These are phyloP conservation scores for Colletotrichum horii DNA, from an alignment of 2,329 filamentous ascomycete species.

Conservation along the genomic window DNA sequence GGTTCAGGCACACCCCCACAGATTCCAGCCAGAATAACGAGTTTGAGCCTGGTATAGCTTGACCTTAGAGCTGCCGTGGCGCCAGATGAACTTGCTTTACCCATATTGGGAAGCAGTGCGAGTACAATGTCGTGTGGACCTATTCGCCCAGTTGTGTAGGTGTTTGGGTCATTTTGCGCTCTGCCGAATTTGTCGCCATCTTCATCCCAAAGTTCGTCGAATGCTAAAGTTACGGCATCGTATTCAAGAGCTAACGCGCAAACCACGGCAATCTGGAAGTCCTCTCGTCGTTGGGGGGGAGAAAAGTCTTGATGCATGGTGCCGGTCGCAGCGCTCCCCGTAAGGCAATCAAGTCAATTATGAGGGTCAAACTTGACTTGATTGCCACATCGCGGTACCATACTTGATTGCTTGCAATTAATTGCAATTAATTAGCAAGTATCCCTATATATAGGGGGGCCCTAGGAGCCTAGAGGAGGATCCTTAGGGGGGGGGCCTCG, in stretches of 20 bases:
- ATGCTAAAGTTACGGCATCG: neutral
- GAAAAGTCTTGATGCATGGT: too few relatives aligned
- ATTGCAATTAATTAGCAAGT: too few relatives aligned
- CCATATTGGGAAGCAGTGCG: slow-evolving; percentile 31
- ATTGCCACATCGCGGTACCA: too few relatives aligned
- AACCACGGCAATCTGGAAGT: neutral
- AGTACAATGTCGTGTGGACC: slow-evolving; percentile 33
- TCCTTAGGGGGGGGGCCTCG: too few relatives aligned
- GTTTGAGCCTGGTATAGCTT: slow-evolving; percentile 24
- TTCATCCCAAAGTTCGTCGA: slow-evolving; percentile 6
- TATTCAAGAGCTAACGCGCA: neutral
- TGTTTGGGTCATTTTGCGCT: slow-evolving; percentile 30
- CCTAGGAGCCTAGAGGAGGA: too few relatives aligned
- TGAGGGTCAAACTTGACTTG: too few relatives aligned
- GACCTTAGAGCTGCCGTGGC: slow-evolving; percentile 14
- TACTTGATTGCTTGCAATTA: too few relatives aligned
- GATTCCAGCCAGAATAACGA: slow-evolving; percentile 26
- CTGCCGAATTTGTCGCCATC: slow-evolving; percentile 27
- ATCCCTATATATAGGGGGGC: too few relatives aligned
- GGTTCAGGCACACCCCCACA: slow-evolving; percentile 26
- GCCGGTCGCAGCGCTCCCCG: too few relatives aligned
- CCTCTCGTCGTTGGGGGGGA: neutral
- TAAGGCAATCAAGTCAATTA: too few relatives aligned
- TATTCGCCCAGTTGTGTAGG: slow-evolving; percentile 29
- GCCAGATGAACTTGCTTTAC: slow-evolving; percentile 26